A percentile compares a stretch with the other conserved stretches of the same genome.
phyloP scores from a whole-genome alignment of 108 stramenopile species.

The Schizochytrium sp. region DNA sequence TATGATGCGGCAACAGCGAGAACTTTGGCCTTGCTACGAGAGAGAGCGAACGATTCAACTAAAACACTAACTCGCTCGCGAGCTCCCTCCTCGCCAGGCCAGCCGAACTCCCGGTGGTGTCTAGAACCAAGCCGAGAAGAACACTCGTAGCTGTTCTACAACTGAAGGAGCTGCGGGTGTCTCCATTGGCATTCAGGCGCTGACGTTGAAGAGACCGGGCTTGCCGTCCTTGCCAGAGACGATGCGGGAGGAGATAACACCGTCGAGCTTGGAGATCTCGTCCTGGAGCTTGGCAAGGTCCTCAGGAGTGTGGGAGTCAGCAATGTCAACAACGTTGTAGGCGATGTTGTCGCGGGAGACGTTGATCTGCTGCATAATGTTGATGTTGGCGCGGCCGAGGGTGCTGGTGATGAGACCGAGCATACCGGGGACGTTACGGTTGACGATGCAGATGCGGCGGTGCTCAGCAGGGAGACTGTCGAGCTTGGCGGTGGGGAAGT shows the following conservation, averaged over 20 bases:
- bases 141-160: neutral
- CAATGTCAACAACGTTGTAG: slow-evolving; percentile 89
- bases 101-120: neutral
- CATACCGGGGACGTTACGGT: slow-evolving; percentile 87
- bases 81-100: too few species aligned
- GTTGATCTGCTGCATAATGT: slow-evolving; percentile 92
- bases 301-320: slow-evolving; percentile 20
- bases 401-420: slow-evolving; percentile 86
- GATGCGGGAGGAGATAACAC: slow-evolving; percentile 57
- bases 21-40: too few species aligned
- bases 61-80: too few species aligned
- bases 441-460: slow-evolving; percentile 88
- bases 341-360: slow-evolving; percentile 86
- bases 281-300: slow-evolving; percentile 50
- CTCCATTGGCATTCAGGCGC: slow-evolving; percentile 13
- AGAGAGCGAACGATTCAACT: too few species aligned
- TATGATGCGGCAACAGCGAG: too few species aligned
- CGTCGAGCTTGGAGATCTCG: slow-evolving; percentile 57
- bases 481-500: slow-evolving; percentile 86
- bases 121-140: neutral
- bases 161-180: slow-evolving; percentile 24
- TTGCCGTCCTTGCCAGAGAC: slow-evolving; percentile 22
- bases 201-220: slow-evolving; percentile 53
- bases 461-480: slow-evolving; percentile 76
- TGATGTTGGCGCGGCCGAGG: slow-evolving; percentile 81